Evolutionary conservation across 2,329 filamentous ascomycete genomes (phyloP).

Genomic region (Celoporthe dispersa): DNA sequence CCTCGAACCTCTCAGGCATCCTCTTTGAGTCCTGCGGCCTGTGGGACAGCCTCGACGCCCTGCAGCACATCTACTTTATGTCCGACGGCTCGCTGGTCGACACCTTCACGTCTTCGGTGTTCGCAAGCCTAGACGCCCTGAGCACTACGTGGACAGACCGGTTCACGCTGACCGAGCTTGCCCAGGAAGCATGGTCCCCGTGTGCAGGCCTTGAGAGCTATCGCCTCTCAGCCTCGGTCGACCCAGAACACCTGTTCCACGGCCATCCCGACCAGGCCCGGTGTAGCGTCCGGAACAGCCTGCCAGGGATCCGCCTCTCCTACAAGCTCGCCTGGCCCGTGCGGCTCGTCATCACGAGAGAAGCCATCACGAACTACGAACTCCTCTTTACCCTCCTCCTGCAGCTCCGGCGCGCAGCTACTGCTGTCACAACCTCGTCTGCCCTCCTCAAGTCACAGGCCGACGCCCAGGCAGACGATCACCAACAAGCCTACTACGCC

Average conservation of each 20-base stretch:
- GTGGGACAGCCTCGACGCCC: constrained; percentile 63
- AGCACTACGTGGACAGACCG: constrained; percentile 74
- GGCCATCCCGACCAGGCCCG: constrained; percentile 51
- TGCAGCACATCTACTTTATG: constrained; percentile 78
- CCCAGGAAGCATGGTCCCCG: constrained; percentile 70
- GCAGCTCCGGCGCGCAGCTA: constrained; percentile 74
- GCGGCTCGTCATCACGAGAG: constrained; percentile 73
- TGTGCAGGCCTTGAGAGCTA: constrained; percentile 57
- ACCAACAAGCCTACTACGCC: constrained; percentile 57
- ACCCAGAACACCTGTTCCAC: constrained; percentile 40
- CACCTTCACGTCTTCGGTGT: constrained; percentile 69
- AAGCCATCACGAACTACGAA: constrained; percentile 70
- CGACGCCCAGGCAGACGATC: constrained; percentile 45
- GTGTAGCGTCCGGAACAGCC: constrained; percentile 62
- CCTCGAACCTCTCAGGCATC: constrained; percentile 65
- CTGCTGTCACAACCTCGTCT: constrained; percentile 60
- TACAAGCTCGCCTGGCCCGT: constrained; percentile 72
- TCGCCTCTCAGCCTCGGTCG: constrained; percentile 64
- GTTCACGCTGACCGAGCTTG: constrained; percentile 78
- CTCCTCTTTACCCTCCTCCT: constrained; percentile 75
- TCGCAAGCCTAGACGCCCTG: constrained; percentile 71
- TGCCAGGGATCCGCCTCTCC: constrained; percentile 67
- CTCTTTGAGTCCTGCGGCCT: constrained; percentile 74
- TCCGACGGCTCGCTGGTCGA: constrained; percentile 72
- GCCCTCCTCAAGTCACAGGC: constrained; percentile 61